phyloP scores from a whole-genome alignment of 495 filamentous ascomycete species.

The Penicillium antarcticum region DNA sequence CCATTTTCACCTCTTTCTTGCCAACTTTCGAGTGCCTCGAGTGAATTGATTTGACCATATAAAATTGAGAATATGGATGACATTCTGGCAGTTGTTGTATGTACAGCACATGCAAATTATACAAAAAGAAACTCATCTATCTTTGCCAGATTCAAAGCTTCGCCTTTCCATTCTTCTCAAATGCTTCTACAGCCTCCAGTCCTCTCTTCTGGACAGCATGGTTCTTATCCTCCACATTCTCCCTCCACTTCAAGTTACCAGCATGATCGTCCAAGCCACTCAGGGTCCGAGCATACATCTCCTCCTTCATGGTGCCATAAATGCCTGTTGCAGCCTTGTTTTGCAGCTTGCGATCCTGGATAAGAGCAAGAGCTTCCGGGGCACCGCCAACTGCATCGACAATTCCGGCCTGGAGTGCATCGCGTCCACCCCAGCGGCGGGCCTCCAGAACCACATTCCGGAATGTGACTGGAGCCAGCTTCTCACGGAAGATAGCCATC shows the following conservation, averaged over 20 bases:
- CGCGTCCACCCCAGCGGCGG: conserved; percentile 56
- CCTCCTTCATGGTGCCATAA: conserved; percentile 65
- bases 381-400: conserved; percentile 66
- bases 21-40: no score
- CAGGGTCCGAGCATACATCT: conserved; percentile 67
- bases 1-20: no score
- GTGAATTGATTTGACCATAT: no score
- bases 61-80: no score
- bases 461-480: conserved; percentile 53
- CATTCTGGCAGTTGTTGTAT: no score
- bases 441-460: conserved; percentile 66
- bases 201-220: conserved; percentile 18
- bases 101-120: background rate
- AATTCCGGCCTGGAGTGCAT: conserved; percentile 60
- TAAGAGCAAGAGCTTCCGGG: conserved; percentile 53
- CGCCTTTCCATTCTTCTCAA: conserved; percentile 40
- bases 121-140: background rate
- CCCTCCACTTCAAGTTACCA: conserved; percentile 44
- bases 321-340: conserved; percentile 58
- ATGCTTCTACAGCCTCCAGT: conserved; percentile 31
- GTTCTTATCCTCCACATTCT: conserved; percentile 30
- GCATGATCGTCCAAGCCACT: conserved; percentile 46
- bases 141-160: conserved; percentile 37
- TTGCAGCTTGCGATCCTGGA: conserved; percentile 52
- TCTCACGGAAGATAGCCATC: conserved; percentile 69